phyloP scores from a whole-genome alignment of 83 land plant species.

The Picea abies region DNA sequence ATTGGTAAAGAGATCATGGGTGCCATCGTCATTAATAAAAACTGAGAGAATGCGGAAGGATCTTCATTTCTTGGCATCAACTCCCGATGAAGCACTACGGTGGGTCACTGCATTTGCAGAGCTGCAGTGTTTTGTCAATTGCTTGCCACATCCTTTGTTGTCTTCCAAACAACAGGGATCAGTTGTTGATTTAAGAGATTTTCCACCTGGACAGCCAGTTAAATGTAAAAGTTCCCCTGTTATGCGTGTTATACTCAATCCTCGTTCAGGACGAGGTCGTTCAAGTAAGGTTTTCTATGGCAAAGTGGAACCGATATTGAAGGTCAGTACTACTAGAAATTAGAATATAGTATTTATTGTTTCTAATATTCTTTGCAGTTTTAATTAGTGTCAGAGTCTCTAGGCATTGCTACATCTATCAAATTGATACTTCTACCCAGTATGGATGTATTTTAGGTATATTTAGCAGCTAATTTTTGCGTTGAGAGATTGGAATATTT shows the following conservation, averaged over 20 bases:
- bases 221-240: constrained; percentile 62
- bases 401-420: background rate
- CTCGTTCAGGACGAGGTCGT: constrained; percentile 94
- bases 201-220: constrained; percentile 43
- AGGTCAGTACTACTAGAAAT: constrained; percentile 41
- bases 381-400: background rate
- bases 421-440: background rate
- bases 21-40: constrained; percentile 53
- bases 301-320: constrained; percentile 86
- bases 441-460: background rate
- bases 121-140: constrained; percentile 75
- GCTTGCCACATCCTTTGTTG: constrained; percentile 65
- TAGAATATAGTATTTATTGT: background rate
- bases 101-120: constrained; percentile 91
- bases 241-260: constrained; percentile 88
- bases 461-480: too few relatives aligned
- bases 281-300: constrained; percentile 84
- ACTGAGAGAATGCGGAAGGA: constrained; percentile 64
- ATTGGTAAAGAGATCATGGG: constrained; percentile 44
- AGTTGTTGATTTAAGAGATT: constrained; percentile 41
- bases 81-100: constrained; percentile 66
- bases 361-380: background rate
- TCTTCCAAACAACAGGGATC: constrained; percentile 69
- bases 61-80: constrained; percentile 82
- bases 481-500: background rate